phyloP scores from a whole-genome alignment of 768 basidiomycete species.

The Mycena metata region DNA sequence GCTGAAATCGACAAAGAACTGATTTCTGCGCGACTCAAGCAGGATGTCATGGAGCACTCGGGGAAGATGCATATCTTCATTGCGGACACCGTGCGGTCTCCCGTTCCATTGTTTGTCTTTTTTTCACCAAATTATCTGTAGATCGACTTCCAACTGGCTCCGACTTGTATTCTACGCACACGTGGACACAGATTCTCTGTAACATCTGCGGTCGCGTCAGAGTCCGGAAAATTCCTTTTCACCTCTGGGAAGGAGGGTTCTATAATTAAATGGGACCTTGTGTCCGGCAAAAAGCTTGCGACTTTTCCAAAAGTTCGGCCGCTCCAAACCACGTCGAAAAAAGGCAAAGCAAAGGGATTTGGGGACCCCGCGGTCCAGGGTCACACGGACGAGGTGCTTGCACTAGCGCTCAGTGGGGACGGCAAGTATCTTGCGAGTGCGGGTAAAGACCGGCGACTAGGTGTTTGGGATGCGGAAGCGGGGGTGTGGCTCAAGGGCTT shows the following conservation, averaged over 20 bases:
- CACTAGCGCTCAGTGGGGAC: slow-evolving; percentile 87
- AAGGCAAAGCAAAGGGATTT: slow-evolving; percentile 71
- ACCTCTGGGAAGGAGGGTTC: slow-evolving; percentile 92
- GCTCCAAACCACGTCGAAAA: slow-evolving; percentile 51
- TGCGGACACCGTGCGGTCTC: slow-evolving; percentile 69
- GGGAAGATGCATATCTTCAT: slow-evolving; percentile 90
- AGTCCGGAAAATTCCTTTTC: slow-evolving; percentile 82
- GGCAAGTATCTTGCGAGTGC: slow-evolving; percentile 89
- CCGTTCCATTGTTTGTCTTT: slow-evolving; percentile 41
- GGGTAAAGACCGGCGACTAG: slow-evolving; percentile 85
- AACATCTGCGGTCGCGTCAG: slow-evolving; percentile 84
- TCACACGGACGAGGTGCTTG: slow-evolving; percentile 89
- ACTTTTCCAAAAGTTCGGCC: slow-evolving; percentile 73
- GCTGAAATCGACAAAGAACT: slow-evolving; percentile 96
- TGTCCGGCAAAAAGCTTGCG: slow-evolving; percentile 68
- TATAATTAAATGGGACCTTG: slow-evolving; percentile 88
- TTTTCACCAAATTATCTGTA: slow-evolving; percentile 42
- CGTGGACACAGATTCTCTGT: slow-evolving; percentile 84
- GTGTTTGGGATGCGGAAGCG: slow-evolving; percentile 87
- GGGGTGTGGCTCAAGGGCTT: slow-evolving; percentile 85
- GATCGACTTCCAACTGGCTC: slow-evolving; percentile 70
- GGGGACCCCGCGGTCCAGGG: slow-evolving; percentile 68
- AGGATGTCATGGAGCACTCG: slow-evolving; percentile 91
- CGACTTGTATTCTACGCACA: slow-evolving; percentile 66
- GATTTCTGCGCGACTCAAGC: slow-evolving; percentile 89